Base-by-base conservation (phyloP, 148 eudicot genomes). In the Camellia sinensis region DNA sequence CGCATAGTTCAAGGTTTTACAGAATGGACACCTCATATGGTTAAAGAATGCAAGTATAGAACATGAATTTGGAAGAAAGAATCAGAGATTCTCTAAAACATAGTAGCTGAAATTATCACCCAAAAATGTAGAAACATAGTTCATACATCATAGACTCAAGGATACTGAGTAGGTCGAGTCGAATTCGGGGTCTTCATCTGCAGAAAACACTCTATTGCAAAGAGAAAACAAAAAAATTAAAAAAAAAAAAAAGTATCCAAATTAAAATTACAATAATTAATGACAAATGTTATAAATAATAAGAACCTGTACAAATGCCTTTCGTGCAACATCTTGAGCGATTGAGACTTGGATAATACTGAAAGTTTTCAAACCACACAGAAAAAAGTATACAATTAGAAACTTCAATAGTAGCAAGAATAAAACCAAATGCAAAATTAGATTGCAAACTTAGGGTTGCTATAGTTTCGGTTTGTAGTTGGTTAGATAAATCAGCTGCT, bases 171-270 rank as follows among this genome's bases (percentile, higher is more conserved):
- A 18, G 99, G 99, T 45, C 93, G 91, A 72, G 95, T 89, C 15
- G 99, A 97, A 86, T 94, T 86, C 46, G 99, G 98, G 77, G 95
- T 91, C 94, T 92, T 97, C 99, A 97, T 92, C 91, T 97, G 99
- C 85, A 97, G 82, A 78, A 97, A 97, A 86, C 99, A 97, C 88
- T 97, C 99, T 97, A 88, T 54, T 70, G 76, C 60, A 60, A 84
- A 77, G 83, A 53, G 71, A 82, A 50, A 53, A 85, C 48, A 78
- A 61, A 44, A 74, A 46, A 19, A 7, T 29, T 29, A 74, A 82
- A 56, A 53, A 85, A 56, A 78, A 61, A 44, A 76, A 46, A 19
- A 7, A 44, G 71, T 2, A 64, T 45, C 50, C 68, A 48, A 46
- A 45, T 56, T 59, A 61, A 37, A 17, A 54, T 11, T 54, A 53